phyloP scores from a whole-genome alignment of 208 protist species.

The Eutreptiella sp. region DNA sequence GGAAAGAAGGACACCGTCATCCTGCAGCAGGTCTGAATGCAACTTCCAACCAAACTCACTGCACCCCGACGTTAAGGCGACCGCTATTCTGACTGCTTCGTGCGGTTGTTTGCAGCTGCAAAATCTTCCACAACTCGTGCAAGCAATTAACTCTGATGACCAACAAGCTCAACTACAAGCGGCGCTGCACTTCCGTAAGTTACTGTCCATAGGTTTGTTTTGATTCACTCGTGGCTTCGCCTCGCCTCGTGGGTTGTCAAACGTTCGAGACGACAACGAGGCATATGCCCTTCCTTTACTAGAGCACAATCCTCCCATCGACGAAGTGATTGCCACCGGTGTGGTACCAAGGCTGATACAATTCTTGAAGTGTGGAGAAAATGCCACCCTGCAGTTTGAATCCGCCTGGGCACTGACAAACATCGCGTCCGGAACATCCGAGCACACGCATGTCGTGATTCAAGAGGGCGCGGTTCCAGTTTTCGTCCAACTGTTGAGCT shows the following conservation, averaged over 20 bases:
- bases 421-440: constrained; percentile 91
- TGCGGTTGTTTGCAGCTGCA: not conserved
- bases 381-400: constrained; percentile 92
- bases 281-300: not conserved
- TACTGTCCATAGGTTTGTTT: not conserved
- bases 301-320: constrained; percentile 88
- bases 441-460: constrained; percentile 86
- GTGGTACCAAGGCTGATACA: constrained; percentile 87
- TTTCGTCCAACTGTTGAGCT: constrained; percentile 89
- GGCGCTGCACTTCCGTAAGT: constrained; percentile 2
- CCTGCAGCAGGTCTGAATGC: too few species aligned
- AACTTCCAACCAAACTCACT: too few species aligned
- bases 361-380: constrained; percentile 69
- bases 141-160: not conserved
- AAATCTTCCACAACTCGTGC: not conserved
- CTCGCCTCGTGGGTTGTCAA: too few species aligned
- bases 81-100: not conserved
- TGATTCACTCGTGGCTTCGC: too few species aligned
- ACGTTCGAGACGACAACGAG: constrained; percentile 2
- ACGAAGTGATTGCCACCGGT: constrained; percentile 81
- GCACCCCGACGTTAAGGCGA: not conserved
- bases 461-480: constrained; percentile 81
- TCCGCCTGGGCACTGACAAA: constrained; percentile 98
- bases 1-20: too few species aligned
- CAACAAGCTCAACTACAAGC: not conserved